Percentiles rank a stretch among this genome's conserved stretches.
Conservation (phyloP, 2,329 filamentous ascomycete genomes). For the Penicillium sp. region DNA sequence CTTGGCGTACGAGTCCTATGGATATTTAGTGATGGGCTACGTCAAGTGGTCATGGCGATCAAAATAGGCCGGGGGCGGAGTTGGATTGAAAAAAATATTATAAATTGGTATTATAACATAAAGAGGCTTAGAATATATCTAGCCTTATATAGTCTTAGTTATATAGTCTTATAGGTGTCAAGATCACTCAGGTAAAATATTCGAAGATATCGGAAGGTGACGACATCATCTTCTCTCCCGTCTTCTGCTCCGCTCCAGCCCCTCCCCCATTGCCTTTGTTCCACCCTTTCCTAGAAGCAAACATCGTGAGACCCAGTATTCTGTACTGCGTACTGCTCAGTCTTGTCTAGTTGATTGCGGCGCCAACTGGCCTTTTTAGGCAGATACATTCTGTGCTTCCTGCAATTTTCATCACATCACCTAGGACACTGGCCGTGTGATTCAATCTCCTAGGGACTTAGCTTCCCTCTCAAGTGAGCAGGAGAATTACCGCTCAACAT, state of each 20-base stretch:
- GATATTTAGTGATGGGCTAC: background rate
- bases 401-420: background rate
- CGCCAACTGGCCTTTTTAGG: slow-evolving; percentile 28
- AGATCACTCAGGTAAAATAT: background rate
- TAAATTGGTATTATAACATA: background rate
- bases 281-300: background rate
- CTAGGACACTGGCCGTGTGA: background rate
- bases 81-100: background rate
- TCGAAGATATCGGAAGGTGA: slow-evolving; percentile 6
- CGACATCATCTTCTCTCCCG: slow-evolving; percentile 16
- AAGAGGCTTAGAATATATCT: background rate
- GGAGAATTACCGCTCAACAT: slow-evolving; percentile 7
- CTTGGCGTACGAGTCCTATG: background rate
- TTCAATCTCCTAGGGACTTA: background rate
- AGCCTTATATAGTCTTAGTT: background rate
- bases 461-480: background rate
- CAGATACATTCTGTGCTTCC: slow-evolving; percentile 28
- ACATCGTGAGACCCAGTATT: background rate
- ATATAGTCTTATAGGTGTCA: background rate
- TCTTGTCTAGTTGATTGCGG: slow-evolving; percentile 17
- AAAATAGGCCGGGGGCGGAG: background rate
- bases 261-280: slow-evolving; percentile 5
- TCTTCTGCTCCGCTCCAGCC: background rate
- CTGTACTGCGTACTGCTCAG: background rate
- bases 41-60: background rate